Evolutionary conservation across 2,329 filamentous ascomycete species (phyloP), one percentile per base, ranked within the genome.

Genomic region (Apiospora hydei): DNA sequence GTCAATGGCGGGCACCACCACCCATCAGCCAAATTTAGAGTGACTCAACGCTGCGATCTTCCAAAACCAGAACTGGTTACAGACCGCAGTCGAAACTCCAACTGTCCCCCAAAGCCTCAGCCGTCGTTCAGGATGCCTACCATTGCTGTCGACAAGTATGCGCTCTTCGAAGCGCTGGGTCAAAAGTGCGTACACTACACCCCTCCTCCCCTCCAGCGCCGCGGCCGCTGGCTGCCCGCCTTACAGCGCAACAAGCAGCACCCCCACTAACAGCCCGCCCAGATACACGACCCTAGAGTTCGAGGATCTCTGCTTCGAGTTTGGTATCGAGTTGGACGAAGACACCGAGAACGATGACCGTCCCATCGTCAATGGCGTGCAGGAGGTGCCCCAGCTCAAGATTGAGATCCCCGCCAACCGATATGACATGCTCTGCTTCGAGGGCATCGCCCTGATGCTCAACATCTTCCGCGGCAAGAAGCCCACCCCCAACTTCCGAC

Each of bases 351-450:
- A 94, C 78, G 88, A 90, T 72, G 91, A 94, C 76, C 88, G 94
- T 67, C 93, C 93, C 44, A 85, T 93, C 72, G 88, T 93, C 78
- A 88, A 94, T 85, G 93, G 93, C 81, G 90, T 92, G 77, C 93
- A 97, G 83, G 94, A 97, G 84, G 90, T 94, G 69, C 92, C 96
- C 71, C 94, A 98, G 84, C 90, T 98, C 80, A 98, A 98, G 88
- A 98, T 99, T 81, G 96, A 98, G 83, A 97, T 98, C 79, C 95
- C 95, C 74, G 96, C 96, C 80, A 98, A 98, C 85, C 91, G 94
- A 85, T 95, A 91, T 84, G 91, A 98, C 80, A 95, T 98, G 92
- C 90, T 99, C 71, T 98, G 96, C 85, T 97, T 97, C 85, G 96
- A 98, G 86, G 96, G 96, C 74, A 98, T 98, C 81, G 93, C 94